phyloP scores from a whole-genome alignment of 495 filamentous ascomycete genomes.

The Neurospora africana region DNA sequence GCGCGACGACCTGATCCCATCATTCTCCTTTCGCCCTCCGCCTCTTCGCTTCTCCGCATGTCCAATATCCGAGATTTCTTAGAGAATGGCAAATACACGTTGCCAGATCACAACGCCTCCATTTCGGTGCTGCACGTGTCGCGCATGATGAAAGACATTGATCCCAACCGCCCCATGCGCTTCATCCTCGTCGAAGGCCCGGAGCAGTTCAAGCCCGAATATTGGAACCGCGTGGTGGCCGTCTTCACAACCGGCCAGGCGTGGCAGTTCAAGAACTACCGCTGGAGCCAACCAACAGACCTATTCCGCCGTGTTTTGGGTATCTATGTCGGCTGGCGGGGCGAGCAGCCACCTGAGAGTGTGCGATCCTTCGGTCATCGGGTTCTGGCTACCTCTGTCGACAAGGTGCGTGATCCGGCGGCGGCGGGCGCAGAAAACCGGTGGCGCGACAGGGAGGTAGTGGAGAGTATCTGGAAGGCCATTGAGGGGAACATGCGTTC shows the following conservation, averaged over 20 bases:
- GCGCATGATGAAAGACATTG: conserved; percentile 66
- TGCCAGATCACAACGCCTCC: conserved; percentile 56
- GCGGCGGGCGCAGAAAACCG: conserved; percentile 47
- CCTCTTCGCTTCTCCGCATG: conserved; percentile 93
- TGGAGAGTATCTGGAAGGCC: conserved; percentile 83
- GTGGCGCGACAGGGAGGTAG: conserved; percentile 87
- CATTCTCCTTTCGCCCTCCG: conserved; percentile 96
- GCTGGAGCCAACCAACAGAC: conserved; percentile 82
- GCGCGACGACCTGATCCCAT: conserved; percentile 74
- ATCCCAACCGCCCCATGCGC: conserved; percentile 60
- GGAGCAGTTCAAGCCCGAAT: conserved; percentile 93
- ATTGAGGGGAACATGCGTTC: conserved; percentile 82
- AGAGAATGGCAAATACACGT: conserved; percentile 68
- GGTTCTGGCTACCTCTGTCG: conserved; percentile 62
- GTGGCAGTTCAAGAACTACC: conserved; percentile 98
- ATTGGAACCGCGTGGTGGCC: conserved; percentile 91
- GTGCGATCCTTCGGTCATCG: conserved; percentile 79
- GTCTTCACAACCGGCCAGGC: conserved; percentile 97
- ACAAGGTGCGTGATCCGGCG: conserved; percentile 60
- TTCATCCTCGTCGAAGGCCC: conserved; percentile 92
- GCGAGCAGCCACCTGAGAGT: conserved; percentile 64
- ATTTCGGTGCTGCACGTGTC: conserved; percentile 75
- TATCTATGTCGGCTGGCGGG: conserved; percentile 84
- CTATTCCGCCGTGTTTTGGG: conserved; percentile 82
- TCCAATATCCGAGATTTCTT: conserved; percentile 96